phyloP scores from a whole-genome alignment of 345 rosid genomes.

The Corymbia maculata region DNA sequence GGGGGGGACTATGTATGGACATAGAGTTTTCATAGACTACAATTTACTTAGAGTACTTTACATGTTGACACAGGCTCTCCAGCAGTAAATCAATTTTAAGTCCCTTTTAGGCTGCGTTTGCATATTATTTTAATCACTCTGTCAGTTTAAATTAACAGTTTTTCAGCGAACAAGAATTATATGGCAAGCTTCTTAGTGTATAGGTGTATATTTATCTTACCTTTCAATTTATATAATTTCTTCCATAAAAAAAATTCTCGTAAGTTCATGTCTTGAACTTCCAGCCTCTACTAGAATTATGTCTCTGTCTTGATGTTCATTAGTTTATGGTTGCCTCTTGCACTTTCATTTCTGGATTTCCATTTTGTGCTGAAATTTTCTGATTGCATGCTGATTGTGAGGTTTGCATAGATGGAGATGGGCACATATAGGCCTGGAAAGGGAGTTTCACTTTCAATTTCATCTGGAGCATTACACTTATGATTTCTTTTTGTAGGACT shows the following conservation, averaged over 20 bases:
- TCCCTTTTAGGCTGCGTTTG: background rate
- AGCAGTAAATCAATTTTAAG: background rate
- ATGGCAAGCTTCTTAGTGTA: background rate
- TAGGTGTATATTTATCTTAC: background rate
- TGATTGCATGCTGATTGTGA: background rate
- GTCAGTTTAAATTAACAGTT: background rate
- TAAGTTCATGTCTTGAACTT: background rate
- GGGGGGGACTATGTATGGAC: background rate
- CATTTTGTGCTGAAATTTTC: background rate
- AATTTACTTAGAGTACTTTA: background rate
- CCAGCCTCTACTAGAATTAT: background rate
- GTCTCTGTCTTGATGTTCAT: background rate
- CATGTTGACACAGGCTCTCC: background rate
- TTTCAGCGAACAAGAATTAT: background rate
- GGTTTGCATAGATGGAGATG: background rate
- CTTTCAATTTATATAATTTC: background rate
- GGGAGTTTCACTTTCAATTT: background rate
- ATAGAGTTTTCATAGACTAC: background rate
- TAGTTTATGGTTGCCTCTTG: background rate
- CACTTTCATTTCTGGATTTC: background rate
- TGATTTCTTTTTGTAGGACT: constrained; percentile 40
- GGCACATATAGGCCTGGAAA: background rate
- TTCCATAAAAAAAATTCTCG: background rate
- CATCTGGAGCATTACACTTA: background rate
- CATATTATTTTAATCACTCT: background rate